Evolutionary conservation across 2,329 filamentous ascomycete genomes (phyloP).

Genomic region (Ophiostoma ips): DNA sequence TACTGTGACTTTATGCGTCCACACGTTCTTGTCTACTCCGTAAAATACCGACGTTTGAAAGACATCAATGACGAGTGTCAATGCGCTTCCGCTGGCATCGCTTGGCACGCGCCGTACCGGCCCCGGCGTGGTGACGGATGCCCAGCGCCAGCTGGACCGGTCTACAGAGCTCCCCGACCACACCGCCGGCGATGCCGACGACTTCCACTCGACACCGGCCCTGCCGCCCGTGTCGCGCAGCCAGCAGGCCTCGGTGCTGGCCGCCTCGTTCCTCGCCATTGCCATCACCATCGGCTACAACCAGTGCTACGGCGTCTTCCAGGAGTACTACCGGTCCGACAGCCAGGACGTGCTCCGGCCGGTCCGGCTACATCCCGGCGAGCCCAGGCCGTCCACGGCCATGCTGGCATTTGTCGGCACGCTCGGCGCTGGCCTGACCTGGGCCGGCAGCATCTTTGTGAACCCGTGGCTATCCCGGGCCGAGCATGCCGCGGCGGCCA

Average conservation of each 20-base stretch:
- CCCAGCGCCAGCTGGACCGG: neutral
- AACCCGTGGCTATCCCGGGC: constrained; percentile 33
- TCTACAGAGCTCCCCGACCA: neutral
- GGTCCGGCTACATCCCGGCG: constrained; percentile 19
- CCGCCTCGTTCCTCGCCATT: constrained; percentile 30
- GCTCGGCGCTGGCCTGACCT: constrained; percentile 33
- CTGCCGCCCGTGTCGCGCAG: constrained; percentile 24
- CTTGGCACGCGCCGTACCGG: constrained; percentile 5
- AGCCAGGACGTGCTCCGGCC: constrained; percentile 27
- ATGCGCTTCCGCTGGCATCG: neutral
- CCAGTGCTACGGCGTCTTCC: constrained; percentile 35
- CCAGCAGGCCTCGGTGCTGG: constrained; percentile 28
- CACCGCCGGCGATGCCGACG: neutral
- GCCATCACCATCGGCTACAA: constrained; percentile 35
- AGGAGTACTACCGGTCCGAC: constrained; percentile 31
- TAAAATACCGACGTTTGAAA: neutral
- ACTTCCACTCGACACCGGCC: constrained; percentile 5
- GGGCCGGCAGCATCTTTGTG: constrained; percentile 33
- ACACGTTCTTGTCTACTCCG: neutral
- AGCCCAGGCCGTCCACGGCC: constrained; percentile 22
- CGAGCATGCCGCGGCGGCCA: constrained; percentile 16
- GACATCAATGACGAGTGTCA: constrained; percentile 2
- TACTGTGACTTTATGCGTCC: too few relatives aligned
- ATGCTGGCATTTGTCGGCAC: constrained; percentile 35
- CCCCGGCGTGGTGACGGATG: neutral